Evolutionary conservation across 257 asterid species (phyloP).

Genomic region (Galeopsis tetrahit): DNA sequence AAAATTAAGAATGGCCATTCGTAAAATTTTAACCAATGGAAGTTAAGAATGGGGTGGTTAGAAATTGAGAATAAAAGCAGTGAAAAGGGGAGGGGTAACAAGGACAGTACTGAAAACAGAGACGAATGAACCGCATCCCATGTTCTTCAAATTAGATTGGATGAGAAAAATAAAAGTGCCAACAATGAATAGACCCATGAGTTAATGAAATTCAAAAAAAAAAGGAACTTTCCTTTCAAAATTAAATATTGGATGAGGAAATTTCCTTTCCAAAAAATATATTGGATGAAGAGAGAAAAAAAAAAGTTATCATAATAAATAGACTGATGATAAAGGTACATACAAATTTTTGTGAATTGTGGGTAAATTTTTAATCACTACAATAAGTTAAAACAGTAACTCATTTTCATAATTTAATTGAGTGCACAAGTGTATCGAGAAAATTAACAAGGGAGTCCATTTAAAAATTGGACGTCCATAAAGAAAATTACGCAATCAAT

Average conservation of each 20-base stretch:
- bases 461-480: neutral
- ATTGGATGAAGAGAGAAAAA: neutral
- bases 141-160: slow-evolving; percentile 35
- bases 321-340: neutral
- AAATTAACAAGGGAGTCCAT: too few species aligned
- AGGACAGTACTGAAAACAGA: slow-evolving; percentile 10
- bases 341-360: neutral
- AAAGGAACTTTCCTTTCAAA: neutral
- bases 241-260: neutral
- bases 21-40: neutral
- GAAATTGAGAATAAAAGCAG: neutral
- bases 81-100: neutral
- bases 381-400: too few species aligned
- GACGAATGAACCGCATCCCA: slow-evolving; percentile 17
- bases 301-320: neutral
- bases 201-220: neutral
- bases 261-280: neutral
- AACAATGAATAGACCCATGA: neutral
- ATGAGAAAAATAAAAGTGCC: slow-evolving; percentile 11
- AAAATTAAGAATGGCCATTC: too few species aligned
- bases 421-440: too few species aligned
- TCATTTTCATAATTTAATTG: too few species aligned
- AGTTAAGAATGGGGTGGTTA: neutral
- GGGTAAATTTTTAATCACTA: too few species aligned
- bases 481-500: neutral